Conservation (phyloP, 202 grass and related monocot species). For the Carex arenaria region DNA sequence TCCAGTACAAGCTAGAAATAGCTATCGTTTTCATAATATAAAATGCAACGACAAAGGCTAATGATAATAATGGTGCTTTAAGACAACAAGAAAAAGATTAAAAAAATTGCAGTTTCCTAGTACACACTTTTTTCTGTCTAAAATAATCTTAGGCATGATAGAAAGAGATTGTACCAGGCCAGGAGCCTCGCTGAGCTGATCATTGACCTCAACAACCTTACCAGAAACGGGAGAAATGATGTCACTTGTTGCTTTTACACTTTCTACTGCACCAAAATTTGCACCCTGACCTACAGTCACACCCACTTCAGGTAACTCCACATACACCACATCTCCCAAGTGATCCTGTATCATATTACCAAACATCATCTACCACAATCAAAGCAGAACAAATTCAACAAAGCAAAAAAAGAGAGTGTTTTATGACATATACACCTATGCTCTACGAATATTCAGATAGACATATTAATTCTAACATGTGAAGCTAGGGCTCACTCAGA, state of each 20-base stretch:
- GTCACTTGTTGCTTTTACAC: constrained; percentile 97
- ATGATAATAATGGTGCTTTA: not conserved
- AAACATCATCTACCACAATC: not conserved
- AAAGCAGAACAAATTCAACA: not conserved
- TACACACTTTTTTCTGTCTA: not conserved
- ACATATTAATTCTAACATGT: not conserved
- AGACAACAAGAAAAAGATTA: not conserved
- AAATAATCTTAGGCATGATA: not conserved
- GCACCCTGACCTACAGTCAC: constrained; percentile 49
- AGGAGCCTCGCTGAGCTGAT: constrained; percentile 43
- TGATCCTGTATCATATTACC: constrained; percentile 49
- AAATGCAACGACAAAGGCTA: not conserved
- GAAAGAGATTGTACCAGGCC: constrained; percentile 48
- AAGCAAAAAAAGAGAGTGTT: not conserved
- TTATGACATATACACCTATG: not conserved
- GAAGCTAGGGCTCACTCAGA: not conserved
- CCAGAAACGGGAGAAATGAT: constrained; percentile 75
- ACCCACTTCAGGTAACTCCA: constrained; percentile 91
- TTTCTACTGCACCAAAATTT: constrained; percentile 90
- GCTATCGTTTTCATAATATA: not conserved
- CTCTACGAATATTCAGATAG: not conserved
- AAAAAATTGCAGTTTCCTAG: not conserved
- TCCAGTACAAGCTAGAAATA: not conserved
- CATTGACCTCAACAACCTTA: constrained; percentile 70
- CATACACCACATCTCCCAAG: constrained; percentile 95